Conservation (phyloP, 2,329 filamentous ascomycete genomes). For the Epichloe gansuensis region DNA sequence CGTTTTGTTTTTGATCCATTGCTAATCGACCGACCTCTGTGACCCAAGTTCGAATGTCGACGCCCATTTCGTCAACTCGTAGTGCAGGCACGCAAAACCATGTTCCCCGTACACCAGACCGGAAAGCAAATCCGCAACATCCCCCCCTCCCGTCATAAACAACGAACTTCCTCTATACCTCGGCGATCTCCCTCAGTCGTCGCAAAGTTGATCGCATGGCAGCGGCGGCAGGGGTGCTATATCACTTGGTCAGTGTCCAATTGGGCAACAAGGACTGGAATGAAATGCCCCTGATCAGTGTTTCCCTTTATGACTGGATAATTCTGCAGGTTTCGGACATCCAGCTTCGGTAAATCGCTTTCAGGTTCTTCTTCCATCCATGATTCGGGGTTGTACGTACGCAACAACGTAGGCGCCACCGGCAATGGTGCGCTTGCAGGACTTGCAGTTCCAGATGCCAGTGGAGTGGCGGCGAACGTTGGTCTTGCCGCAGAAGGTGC, state of each 20-base stretch:
- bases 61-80: slow-evolving; percentile 28
- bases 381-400: slow-evolving; percentile 47
- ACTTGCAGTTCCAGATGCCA: slow-evolving; percentile 94
- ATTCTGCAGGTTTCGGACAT: not conserved
- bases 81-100: slow-evolving; percentile 31
- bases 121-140: slow-evolving; percentile 31
- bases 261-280: not conserved
- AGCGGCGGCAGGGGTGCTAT: slow-evolving; percentile 79
- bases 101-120: slow-evolving; percentile 32
- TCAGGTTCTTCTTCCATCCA: not conserved
- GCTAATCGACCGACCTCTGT: slow-evolving; percentile 30
- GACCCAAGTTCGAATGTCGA: slow-evolving; percentile 27
- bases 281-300: not conserved
- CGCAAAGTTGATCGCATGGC: slow-evolving; percentile 93
- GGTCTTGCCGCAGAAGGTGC: slow-evolving; percentile 98
- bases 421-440: slow-evolving; percentile 71
- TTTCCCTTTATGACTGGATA: not conserved
- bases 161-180: slow-evolving; percentile 53
- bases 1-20: slow-evolving; percentile 24
- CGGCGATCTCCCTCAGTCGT: slow-evolving; percentile 92
- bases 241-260: not conserved
- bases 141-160: slow-evolving; percentile 14
- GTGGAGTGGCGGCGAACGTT: slow-evolving; percentile 82
- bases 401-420: slow-evolving; percentile 85
- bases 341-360: not conserved